Evolutionary conservation across 1,284 basidiomycete species (phyloP), one percentile per base, ranked within the genome.

Genomic region (Ustilago cynodontis): DNA sequence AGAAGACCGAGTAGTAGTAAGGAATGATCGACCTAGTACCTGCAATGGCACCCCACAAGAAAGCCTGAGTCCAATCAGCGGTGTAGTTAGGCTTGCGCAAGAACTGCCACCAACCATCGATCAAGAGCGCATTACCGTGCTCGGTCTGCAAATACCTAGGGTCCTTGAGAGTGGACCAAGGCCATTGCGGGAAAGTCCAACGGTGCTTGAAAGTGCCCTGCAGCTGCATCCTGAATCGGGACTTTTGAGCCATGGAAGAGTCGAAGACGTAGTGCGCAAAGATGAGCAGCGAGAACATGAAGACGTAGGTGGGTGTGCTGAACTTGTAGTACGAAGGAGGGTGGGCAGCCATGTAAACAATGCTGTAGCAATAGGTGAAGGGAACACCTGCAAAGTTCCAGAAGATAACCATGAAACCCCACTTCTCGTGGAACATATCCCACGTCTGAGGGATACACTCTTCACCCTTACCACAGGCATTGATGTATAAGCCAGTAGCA

Each of bases 391-490:
- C 94, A 86, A 98, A 93, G 88, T 99, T 99, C 87, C 87, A 88
- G 75, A 87, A 88, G 60, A 87, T 86, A 31, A 88, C 83, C 77
- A 86, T 80, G 67, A 85, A 85, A 59, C 83, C 83, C 82, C 82
- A 85, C 73, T 85, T 85, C 47, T 85, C 83, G 70, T 86, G 79
- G 71, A 85, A 86, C 82, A 85, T 86, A 71, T 85, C 82, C 96
- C 96, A 98, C 11, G 96, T 99, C 86, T 98, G 95, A 20, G 97
- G 97, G 77, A 99, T 99, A 87, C 95, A 96, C 85, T 99, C 95
- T 78, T 88, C 87, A 51, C 86, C 87, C 80, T 87, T 87, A 41
- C 78, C 83, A 70, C 95, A 99, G 55, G 96, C 96, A 82, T 99
- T 98, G 81, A 98, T 90, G 88, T 99, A 99, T 47, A 99, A 89